A percentile compares a stretch with the other conserved stretches of the same genome.
Conservation (phyloP, 345 rosid species). For the Populus simonii region DNA sequence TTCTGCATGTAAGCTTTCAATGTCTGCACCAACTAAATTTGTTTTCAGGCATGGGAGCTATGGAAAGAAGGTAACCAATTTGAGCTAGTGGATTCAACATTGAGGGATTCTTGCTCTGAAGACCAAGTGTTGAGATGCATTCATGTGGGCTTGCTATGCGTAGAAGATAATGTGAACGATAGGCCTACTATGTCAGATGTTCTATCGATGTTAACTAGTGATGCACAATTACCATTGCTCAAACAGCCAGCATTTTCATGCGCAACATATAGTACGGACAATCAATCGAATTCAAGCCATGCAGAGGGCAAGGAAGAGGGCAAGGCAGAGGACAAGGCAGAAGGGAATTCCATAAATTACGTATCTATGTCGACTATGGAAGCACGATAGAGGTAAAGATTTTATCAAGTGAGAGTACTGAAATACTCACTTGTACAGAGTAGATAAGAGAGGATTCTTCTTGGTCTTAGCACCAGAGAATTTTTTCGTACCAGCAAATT, state of each 20-base stretch:
- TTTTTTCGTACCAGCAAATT: too few species aligned
- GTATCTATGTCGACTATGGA: neutral
- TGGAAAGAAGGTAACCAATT: constrained; percentile 10
- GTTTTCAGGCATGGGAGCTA: constrained; percentile 19
- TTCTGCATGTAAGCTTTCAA: too few species aligned
- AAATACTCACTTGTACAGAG: too few species aligned
- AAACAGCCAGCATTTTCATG: neutral
- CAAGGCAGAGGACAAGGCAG: neutral
- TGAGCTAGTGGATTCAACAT: constrained; percentile 2
- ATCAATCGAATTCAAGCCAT: too few species aligned
- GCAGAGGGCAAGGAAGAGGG: neutral
- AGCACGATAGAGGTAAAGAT: neutral
- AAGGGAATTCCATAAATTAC: neutral
- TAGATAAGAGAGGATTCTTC: too few species aligned
- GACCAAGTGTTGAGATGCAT: constrained; percentile 14
- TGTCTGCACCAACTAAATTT: neutral
- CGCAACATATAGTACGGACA: too few species aligned
- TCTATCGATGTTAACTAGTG: constrained; percentile 14
- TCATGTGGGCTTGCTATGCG: constrained; percentile 12
- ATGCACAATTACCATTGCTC: neutral
- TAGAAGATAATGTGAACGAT: neutral
- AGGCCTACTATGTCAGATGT: constrained; percentile 16
- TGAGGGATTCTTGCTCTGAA: neutral
- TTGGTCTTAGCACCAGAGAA: too few species aligned
- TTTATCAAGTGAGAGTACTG: too few species aligned